phyloP scores from a whole-genome alignment of 371 early-diverging fungal species.

The Haplosporangium sp. region DNA sequence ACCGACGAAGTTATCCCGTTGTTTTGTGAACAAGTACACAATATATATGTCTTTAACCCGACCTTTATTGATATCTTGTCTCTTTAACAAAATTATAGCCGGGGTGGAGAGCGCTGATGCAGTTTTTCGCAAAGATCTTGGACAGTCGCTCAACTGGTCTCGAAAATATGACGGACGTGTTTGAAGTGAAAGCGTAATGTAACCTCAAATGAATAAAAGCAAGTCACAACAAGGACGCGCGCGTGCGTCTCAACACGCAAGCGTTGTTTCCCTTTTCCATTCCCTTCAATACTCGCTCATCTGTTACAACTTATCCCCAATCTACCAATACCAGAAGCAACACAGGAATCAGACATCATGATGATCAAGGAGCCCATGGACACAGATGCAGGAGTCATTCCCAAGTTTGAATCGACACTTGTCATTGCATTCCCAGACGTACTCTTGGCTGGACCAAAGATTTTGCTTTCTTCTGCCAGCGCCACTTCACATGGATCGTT shows the following conservation, averaged over 20 bases:
- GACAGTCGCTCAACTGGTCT: conserved; percentile 58
- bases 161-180: conserved; percentile 66
- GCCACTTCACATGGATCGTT: background rate
- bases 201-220: background rate
- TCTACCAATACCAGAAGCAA: background rate
- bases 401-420: conserved; percentile 37
- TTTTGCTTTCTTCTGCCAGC: conserved; percentile 18
- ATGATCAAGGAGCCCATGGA: conserved; percentile 24
- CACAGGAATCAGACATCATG: background rate
- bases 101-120: conserved; percentile 64
- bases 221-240: background rate
- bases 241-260: background rate
- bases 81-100: conserved; percentile 1
- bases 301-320: background rate
- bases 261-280: background rate
- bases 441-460: conserved; percentile 37
- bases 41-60: background rate
- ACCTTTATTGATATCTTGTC: background rate
- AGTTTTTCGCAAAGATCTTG: conserved; percentile 65
- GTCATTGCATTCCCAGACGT: conserved; percentile 45
- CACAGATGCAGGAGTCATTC: conserved; percentile 6
- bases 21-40: background rate
- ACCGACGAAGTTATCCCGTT: background rate
- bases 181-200: conserved; percentile 52
- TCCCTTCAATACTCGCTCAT: background rate